Evolutionary conservation across 2,329 filamentous ascomycete genomes (phyloP).

Genomic region (Chalaropsis ovoidea): DNA sequence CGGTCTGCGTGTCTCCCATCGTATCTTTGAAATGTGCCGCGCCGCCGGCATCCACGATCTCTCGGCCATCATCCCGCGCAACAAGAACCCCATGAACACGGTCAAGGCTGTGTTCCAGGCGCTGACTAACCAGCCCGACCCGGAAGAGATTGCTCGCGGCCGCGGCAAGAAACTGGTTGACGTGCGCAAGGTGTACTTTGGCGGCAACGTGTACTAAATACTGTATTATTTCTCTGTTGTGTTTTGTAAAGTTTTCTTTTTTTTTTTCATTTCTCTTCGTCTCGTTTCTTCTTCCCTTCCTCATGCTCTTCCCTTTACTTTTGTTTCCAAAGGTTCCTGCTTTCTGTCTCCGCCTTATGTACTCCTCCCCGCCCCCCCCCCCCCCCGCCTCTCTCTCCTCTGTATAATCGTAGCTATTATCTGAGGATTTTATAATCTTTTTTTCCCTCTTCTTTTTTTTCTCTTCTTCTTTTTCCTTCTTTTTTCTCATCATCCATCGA

Average conservation of each 20-base stretch:
- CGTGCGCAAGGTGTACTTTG: constrained; percentile 94
- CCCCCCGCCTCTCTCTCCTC: too few relatives aligned
- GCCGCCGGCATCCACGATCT: constrained; percentile 80
- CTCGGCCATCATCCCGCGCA: constrained; percentile 68
- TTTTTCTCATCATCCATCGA: constrained; percentile 28
- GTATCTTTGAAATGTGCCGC: constrained; percentile 91
- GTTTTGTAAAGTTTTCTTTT: background rate
- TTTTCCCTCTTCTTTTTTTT: background rate
- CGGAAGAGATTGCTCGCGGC: constrained; percentile 80
- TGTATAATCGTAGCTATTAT: too few relatives aligned
- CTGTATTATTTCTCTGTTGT: constrained; percentile 3
- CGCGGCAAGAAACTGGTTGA: constrained; percentile 93
- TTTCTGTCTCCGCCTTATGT: background rate
- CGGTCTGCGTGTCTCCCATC: constrained; percentile 78
- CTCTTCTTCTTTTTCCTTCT: background rate
- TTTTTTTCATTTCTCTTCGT: background rate
- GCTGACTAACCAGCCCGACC: constrained; percentile 70
- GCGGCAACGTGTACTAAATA: constrained; percentile 55
- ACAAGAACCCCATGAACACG: constrained; percentile 94
- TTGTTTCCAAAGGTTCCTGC: background rate
- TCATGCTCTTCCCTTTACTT: constrained; percentile 10
- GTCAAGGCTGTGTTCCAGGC: constrained; percentile 85
- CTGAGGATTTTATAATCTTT: constrained; percentile 1
- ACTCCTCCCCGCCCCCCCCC: too few relatives aligned
- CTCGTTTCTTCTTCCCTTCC: background rate